Conservation (phyloP, 1,284 basidiomycete genomes). For the Blastosporella zonata region DNA sequence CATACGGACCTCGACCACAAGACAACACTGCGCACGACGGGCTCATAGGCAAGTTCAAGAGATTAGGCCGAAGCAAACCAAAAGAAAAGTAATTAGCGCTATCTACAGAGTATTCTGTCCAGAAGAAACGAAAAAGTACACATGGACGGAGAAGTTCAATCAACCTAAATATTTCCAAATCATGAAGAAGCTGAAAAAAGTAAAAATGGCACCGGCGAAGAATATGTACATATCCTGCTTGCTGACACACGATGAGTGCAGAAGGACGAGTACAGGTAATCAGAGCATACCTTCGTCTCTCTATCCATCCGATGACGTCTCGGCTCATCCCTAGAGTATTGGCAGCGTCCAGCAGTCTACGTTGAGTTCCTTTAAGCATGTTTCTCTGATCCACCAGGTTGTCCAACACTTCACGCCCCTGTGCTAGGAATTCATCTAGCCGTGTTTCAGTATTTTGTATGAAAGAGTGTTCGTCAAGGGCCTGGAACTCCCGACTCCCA, state of each 20-base stretch:
- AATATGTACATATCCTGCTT: conserved; percentile 95
- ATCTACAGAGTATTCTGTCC: conserved; percentile 8
- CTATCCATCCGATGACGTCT: conserved; percentile 94
- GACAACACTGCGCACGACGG: too few relatives aligned
- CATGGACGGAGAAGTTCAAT: conserved; percentile 16
- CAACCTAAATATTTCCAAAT: conserved; percentile 89
- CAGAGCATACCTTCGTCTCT: conserved; percentile 71
- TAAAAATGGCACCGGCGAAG: conserved; percentile 77
- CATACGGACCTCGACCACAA: too few relatives aligned
- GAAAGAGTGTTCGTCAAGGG: conserved; percentile 84
- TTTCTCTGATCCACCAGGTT: conserved; percentile 89
- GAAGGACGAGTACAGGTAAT: background rate
- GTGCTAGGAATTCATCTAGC: conserved; percentile 87
- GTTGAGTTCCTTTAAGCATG: conserved; percentile 88
- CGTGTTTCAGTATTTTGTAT: conserved; percentile 76
- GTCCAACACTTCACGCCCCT: conserved; percentile 86
- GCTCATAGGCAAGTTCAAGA: too few relatives aligned
- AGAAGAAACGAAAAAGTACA: conserved; percentile 9
- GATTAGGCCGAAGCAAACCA: too few relatives aligned
- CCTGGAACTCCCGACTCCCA: conserved; percentile 66
- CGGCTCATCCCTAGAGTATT: conserved; percentile 91
- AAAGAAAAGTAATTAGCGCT: too few relatives aligned
- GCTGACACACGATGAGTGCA: conserved; percentile 38
- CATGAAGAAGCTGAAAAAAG: conserved; percentile 86
- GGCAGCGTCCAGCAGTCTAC: conserved; percentile 80